Evolutionary conservation across 768 basidiomycete species (phyloP), one percentile per base, ranked within the genome.

Genomic region (Termitomyces sp.): DNA sequence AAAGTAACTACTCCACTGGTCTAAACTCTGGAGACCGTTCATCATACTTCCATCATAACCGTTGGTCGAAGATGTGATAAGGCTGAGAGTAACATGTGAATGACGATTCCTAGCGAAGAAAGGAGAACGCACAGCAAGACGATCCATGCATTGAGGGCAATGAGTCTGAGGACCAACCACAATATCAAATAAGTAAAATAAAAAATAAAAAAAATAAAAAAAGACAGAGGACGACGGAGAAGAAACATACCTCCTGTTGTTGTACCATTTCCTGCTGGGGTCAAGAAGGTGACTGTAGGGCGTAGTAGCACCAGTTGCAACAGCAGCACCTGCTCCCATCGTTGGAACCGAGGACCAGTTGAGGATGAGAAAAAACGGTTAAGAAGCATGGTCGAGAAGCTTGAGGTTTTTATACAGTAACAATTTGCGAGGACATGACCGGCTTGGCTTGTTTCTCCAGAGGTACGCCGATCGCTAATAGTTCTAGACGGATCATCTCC

Each of bases 31-130:
- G 41, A 92, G 75, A 68, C 86, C 86, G 70, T 90, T 89, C 87
- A 89, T 87, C 82, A 89, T 83, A 68, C 82, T 84, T 58, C 86
- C 86, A 64, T 90, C 89, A 66, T 85, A 90, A 51, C 88, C 89
- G 67, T 84, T 87, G 47, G 84, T 87, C 14, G 85, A 86, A 25
- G 87, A 88, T 11, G 87, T 89, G 66, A 89, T 86, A 60, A 90
- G 82, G 48, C 85, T 86, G 53, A 21, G 53, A 21, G 29, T 0
- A 21, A 56, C 2, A 9, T 51, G 42, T 16, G 14, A 48, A 51
- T n/a, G 35, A 37, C 37, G 41, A 34, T 21, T 23, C 40, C 31
- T 54, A 27, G 4, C 25, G 16, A 7, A 14, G 11, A 31, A 5
- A 46, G 5, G 4, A 21, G 42, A 21, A 73, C 82, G 51, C 54